Evolutionary conservation across 1,284 basidiomycete genomes (phyloP), one percentile per base, ranked within the genome.

Genomic region (Macrocystidia cucumis): DNA sequence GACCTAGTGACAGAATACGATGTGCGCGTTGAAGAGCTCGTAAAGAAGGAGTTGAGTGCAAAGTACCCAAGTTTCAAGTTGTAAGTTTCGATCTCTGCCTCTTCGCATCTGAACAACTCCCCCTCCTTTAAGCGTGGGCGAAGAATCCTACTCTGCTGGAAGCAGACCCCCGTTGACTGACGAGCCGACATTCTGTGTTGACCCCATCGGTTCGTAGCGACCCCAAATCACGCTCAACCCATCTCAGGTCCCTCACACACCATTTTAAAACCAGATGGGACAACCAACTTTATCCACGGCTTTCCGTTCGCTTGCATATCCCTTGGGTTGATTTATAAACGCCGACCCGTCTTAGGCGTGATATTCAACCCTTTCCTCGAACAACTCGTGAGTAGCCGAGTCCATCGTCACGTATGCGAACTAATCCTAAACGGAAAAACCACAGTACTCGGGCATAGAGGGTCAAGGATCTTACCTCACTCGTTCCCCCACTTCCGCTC

Each of bases 1-100:
- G 91, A 93, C 60, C 69, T 97, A 24, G 95, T 98, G n/a, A 98
- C 95, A 0, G 88, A 97, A 62, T 96, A 91, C 51, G 93, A 98
- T 60, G 87, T 96, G 42, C 79, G 72, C 24, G 91, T 96, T 9
- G 93, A 98, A 57, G 80, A 87, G 45, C 69, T 93, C 37, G 86
- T 97, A 30, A 79, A 78, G 55, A 54, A 69, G 35, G 73, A 79
- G 54, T 78, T 97, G 42, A 61, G 64, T 21, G 57, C 62, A 18
- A 65, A 65, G 32, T 96, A 88, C 57, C 91, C 91, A 0, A 52
- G 61, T 8, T 95, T 91, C 59, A 65, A 81, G 44, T 93, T 92
- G 88, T 91, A 55, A 54, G 85, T 70, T 8, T 4, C 23, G 7
- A 35, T 22, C 23, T 5, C 37, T 19, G 11, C 19, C 25, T 24